Evolutionary conservation across 192 early-diverging fungal genomes (phyloP), one percentile per base, ranked within the genome.

Genomic region (Gorgonomyces haynaldii): DNA sequence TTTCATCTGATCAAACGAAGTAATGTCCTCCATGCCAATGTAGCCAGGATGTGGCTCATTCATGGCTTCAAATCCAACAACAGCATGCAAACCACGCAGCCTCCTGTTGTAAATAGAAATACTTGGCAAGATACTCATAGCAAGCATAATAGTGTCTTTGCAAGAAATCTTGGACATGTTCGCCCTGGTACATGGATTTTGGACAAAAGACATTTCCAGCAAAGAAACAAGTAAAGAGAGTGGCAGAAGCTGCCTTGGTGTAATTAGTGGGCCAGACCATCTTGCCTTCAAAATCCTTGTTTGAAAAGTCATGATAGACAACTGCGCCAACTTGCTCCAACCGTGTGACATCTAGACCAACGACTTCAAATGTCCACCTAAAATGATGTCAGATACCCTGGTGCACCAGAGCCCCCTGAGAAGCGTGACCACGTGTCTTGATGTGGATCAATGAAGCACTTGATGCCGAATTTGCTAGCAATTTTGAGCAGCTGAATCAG

Each of bases 241-340:
- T 87, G 17, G 80, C 71, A 15, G 72, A 74, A 3, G 84, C 88
- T 12, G 88, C 67, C 52, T 90, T 90, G 5, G 78, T 80, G 51
- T 90, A 88, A 62, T 90, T 90, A 37, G 88, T 89, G 0, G 88
- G 85, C 86, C 88, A 90, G 5, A 81, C 70, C 72, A 77, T 74
- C 20, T 71, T 68, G 9, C 53, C 54, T 27, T 36, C 56, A 26
- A 26, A 45, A 46, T 25, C 47, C 4, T n/a, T 23, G 13, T 54
- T 52, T 32, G 74, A 69, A 2, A 73, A 68, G 31, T 83, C 81
- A 50, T 90, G 85, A 10, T 87, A 75, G 60, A 83, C 81, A 5
- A 85, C 86, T 6, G 86, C 84, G 4, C 82, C 85, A 21, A 81
- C 80, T 1, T 66, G 54, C 56, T 87, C 82, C 50, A 90, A 89